A percentile compares a stretch with the other conserved stretches of the same genome.
Conservation (phyloP, 2,329 filamentous ascomycete species). For the Ciborinia camelliae region DNA sequence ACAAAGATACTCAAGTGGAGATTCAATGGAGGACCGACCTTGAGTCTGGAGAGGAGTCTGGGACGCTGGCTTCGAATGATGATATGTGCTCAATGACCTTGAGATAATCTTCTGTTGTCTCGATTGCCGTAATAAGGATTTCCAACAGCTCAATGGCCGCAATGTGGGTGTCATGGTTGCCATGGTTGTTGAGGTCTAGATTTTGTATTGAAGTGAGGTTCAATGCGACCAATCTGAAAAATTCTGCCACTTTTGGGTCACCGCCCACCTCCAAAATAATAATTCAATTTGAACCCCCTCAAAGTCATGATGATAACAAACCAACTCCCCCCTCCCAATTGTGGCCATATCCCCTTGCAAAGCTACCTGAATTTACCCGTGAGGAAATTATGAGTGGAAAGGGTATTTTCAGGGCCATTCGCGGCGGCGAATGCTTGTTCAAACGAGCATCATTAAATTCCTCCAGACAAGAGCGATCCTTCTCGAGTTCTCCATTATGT, state of each 20-base stretch:
- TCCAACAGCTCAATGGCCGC: conserved; percentile 70
- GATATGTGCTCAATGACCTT: conserved; percentile 50
- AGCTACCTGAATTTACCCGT: neutral
- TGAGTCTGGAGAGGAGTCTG: conserved; percentile 21
- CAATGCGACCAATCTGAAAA: conserved; percentile 24
- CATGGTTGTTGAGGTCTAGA: conserved; percentile 27
- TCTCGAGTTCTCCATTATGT: conserved; percentile 32
- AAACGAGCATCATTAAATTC: conserved; percentile 17
- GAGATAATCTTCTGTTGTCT: conserved; percentile 47
- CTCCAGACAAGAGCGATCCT: conserved; percentile 27
- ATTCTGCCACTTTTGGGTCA: conserved; percentile 22
- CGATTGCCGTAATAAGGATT: conserved; percentile 58
- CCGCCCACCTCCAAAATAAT: conserved; percentile 8
- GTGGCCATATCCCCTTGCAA: neutral
- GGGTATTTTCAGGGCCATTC: conserved; percentile 20
- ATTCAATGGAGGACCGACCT: conserved; percentile 22
- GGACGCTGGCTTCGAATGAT: conserved; percentile 40
- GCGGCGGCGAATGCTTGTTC: conserved; percentile 26
- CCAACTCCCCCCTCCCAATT: neutral
- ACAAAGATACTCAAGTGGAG: neutral
- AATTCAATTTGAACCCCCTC: neutral
- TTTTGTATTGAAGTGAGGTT: conserved; percentile 19
- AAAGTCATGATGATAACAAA: neutral
- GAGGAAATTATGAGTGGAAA: conserved; percentile 26
- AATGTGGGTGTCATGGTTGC: conserved; percentile 39